Evolutionary conservation across 306 rosid species (phyloP).

Genomic region (Carpinus viminea): DNA sequence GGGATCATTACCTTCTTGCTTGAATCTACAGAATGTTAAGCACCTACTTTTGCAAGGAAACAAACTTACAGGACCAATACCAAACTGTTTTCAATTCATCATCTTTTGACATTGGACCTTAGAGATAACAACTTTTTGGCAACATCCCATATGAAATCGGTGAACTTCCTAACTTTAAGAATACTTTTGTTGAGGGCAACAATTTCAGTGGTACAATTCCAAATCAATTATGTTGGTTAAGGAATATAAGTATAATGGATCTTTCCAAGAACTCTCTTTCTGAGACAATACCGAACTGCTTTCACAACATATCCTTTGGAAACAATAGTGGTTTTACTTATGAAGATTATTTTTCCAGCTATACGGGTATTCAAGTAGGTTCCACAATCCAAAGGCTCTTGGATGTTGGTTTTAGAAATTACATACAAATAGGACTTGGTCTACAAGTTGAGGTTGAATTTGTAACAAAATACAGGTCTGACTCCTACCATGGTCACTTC

Average conservation of each 20-base stretch:
- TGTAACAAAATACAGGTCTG: too few relatives aligned
- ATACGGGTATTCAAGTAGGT: too few relatives aligned
- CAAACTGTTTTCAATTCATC: not conserved
- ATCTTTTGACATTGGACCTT: not conserved
- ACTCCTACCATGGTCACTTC: too few relatives aligned
- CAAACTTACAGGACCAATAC: not conserved
- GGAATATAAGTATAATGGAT: not conserved
- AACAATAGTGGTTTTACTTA: too few relatives aligned
- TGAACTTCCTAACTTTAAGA: not conserved
- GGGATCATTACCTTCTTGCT: slow-evolving; percentile 16
- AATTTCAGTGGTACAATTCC: slow-evolving; percentile 9
- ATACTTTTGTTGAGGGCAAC: slow-evolving; percentile 3
- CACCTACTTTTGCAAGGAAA: slow-evolving; percentile 3
- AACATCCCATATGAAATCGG: not conserved
- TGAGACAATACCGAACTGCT: slow-evolving; percentile 15
- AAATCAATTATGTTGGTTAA: not conserved
- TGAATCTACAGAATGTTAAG: not conserved
- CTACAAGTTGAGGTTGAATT: not conserved
- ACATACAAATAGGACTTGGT: too few relatives aligned
- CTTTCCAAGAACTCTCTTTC: slow-evolving; percentile 3
- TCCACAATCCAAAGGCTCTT: too few relatives aligned
- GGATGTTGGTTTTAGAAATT: not conserved
- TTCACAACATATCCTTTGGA: slow-evolving; percentile 4
- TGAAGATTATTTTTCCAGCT: too few relatives aligned
- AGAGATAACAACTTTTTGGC: not conserved